These are phyloP conservation scores for Steccherinum ochraceum DNA, from an alignment of 768 basidiomycete genomes.

Conservation along the genomic window DNA sequence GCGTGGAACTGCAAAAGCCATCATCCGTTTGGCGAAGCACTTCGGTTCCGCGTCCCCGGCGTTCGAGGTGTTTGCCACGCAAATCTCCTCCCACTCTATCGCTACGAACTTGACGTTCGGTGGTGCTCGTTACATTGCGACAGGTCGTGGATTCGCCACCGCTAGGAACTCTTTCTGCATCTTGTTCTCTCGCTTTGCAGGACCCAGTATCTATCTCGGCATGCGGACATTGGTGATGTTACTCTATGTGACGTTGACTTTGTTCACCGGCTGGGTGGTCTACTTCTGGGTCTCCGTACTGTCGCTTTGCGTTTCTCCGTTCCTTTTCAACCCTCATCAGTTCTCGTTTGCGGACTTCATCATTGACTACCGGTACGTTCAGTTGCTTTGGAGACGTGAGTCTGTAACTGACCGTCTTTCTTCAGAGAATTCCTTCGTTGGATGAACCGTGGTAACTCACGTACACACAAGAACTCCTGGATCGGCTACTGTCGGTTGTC, in stretches of 20 bases:
- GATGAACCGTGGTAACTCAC: slow-evolving; percentile 98
- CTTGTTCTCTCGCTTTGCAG: slow-evolving; percentile 96
- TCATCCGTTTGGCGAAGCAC: slow-evolving; percentile 89
- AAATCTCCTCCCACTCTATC: slow-evolving; percentile 97
- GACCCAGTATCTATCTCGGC: slow-evolving; percentile 96
- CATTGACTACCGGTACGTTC: slow-evolving; percentile 80
- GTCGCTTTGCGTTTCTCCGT: slow-evolving; percentile 89
- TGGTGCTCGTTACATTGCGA: slow-evolving; percentile 97
- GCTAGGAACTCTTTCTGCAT: slow-evolving; percentile 92
- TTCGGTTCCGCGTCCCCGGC: slow-evolving; percentile 91
- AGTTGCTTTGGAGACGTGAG: neutral
- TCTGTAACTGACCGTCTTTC: neutral
- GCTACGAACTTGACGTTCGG: slow-evolving; percentile 95
- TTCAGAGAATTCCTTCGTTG: slow-evolving; percentile 92
- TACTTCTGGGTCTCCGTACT: slow-evolving; percentile 98
- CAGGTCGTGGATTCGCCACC: slow-evolving; percentile 97
- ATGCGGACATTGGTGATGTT: slow-evolving; percentile 90
- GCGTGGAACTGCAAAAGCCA: slow-evolving; percentile 87
- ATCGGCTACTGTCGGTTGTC: slow-evolving; percentile 98
- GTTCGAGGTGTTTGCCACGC: slow-evolving; percentile 97
- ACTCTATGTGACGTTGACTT: slow-evolving; percentile 86
- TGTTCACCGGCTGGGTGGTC: slow-evolving; percentile 89
- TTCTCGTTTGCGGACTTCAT: slow-evolving; percentile 96
- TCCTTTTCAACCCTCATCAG: slow-evolving; percentile 99
- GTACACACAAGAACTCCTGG: slow-evolving; percentile 97